These are phyloP conservation scores for Dalechampia spathulata DNA, from an alignment of 441 rosid genomes.

Conservation along the genomic window DNA sequence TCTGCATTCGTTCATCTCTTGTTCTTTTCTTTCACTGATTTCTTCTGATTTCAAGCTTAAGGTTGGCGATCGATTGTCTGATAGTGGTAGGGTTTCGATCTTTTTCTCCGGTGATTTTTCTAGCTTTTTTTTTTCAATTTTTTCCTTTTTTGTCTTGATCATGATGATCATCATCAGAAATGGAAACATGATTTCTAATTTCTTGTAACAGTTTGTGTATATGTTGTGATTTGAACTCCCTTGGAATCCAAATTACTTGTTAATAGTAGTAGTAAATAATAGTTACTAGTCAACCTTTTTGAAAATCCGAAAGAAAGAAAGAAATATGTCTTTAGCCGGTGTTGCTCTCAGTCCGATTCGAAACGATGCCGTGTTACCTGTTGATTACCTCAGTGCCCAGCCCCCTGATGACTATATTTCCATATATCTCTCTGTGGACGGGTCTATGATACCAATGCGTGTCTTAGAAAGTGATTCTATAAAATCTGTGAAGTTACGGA, in stretches of 20 bases:
- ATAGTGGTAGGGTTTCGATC: too few species aligned
- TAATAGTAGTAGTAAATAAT: too few species aligned
- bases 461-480: slow-evolving; percentile 59
- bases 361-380: slow-evolving; percentile 28
- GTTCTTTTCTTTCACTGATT: too few species aligned
- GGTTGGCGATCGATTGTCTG: too few species aligned
- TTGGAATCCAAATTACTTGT: not conserved
- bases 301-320: slow-evolving; percentile 4
- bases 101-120: too few species aligned
- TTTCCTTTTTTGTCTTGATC: not conserved
- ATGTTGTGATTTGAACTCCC: slow-evolving; percentile 11
- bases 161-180: not conserved
- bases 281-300: too few species aligned
- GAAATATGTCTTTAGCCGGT: slow-evolving; percentile 43
- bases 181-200: slow-evolving; percentile 3
- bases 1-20: too few species aligned
- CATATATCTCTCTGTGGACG: slow-evolving; percentile 34
- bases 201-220: slow-evolving; percentile 8
- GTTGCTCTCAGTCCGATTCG: slow-evolving; percentile 36
- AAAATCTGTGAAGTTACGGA: slow-evolving; percentile 57
- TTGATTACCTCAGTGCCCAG: slow-evolving; percentile 15
- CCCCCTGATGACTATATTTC: slow-evolving; percentile 43
- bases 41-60: too few species aligned
- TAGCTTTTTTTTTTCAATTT: not conserved
- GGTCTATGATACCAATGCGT: slow-evolving; percentile 46